These are phyloP conservation scores for Sabuloglossum arenarium DNA, from an alignment of 495 filamentous ascomycete species.

Conservation along the genomic window DNA sequence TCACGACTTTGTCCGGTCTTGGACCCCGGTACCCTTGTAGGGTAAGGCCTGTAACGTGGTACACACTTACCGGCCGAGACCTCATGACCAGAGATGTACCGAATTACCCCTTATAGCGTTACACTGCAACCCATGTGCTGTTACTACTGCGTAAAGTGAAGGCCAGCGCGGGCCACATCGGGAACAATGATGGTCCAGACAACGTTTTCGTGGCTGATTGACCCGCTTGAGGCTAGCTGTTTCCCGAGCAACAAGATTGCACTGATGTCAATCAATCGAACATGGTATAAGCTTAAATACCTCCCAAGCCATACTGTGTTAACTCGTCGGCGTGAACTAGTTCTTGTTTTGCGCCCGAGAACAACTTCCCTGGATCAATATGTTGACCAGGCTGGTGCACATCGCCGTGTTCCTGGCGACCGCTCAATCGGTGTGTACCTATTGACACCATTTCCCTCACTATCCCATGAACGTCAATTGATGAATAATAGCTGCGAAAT, in stretches of 20 bases:
- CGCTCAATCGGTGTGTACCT: neutral
- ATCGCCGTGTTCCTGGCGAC: neutral
- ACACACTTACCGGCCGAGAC: too few relatives aligned
- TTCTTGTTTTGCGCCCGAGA: neutral
- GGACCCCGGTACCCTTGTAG: too few relatives aligned
- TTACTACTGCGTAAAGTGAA: too few relatives aligned
- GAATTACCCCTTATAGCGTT: too few relatives aligned
- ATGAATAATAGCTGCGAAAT: neutral
- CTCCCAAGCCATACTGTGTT: neutral
- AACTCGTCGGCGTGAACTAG: neutral
- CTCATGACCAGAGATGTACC: too few relatives aligned
- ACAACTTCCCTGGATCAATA: neutral
- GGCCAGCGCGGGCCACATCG: too few relatives aligned
- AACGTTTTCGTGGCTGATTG: too few relatives aligned
- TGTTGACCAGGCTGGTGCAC: neutral
- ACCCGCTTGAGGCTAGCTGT: neutral
- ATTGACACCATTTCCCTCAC: neutral
- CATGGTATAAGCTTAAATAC: neutral
- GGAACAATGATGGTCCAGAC: too few relatives aligned
- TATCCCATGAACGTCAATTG: too few relatives aligned
- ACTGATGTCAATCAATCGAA: neutral
- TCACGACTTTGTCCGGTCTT: too few relatives aligned
- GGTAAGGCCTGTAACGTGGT: too few relatives aligned
- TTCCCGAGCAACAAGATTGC: neutral
- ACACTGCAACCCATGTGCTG: too few relatives aligned